Conservation (phyloP, 495 filamentous ascomycete genomes). For the Penicillium paxilli region DNA sequence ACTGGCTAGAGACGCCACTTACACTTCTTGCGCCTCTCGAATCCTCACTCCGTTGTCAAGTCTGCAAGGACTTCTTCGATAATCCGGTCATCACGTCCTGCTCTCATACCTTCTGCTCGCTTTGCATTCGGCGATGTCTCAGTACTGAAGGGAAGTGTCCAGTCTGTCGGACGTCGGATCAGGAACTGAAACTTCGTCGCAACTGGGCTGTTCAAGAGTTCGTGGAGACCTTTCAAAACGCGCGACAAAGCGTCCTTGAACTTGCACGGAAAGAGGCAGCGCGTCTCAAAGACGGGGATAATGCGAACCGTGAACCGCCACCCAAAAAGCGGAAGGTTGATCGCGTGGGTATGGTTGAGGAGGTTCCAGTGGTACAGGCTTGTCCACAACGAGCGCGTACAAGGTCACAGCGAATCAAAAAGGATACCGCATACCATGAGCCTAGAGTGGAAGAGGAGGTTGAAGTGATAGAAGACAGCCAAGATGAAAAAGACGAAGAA, state of each 20-base stretch:
- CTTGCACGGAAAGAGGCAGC: constrained; percentile 51
- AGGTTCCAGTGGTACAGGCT: constrained; percentile 5
- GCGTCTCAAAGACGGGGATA: constrained; percentile 16
- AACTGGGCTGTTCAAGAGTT: constrained; percentile 84
- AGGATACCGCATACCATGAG: background rate
- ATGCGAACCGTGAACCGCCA: constrained; percentile 13
- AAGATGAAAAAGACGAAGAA: constrained; percentile 35
- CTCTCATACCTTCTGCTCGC: constrained; percentile 93
- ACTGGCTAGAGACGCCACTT: constrained; percentile 85
- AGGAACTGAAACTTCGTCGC: constrained; percentile 78
- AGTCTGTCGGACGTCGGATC: constrained; percentile 70
- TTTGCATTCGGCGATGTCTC: constrained; percentile 87
- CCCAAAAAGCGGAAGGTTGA: constrained; percentile 49
- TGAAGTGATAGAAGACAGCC: constrained; percentile 40
- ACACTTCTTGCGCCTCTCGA: constrained; percentile 74
- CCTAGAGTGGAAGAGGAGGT: background rate
- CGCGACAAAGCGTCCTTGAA: constrained; percentile 60
- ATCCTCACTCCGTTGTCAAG: constrained; percentile 84
- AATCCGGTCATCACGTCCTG: constrained; percentile 94
- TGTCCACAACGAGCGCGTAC: constrained; percentile 37
- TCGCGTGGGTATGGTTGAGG: constrained; percentile 23
- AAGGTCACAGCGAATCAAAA: constrained; percentile 28
- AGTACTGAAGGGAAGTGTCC: constrained; percentile 83
- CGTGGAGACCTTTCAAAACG: constrained; percentile 72
- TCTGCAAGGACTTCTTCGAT: constrained; percentile 96